A percentile compares a stretch with the other conserved stretches of the same genome.
phyloP scores from a whole-genome alignment of 345 rosid species.

The Orychophragmus violaceus region DNA sequence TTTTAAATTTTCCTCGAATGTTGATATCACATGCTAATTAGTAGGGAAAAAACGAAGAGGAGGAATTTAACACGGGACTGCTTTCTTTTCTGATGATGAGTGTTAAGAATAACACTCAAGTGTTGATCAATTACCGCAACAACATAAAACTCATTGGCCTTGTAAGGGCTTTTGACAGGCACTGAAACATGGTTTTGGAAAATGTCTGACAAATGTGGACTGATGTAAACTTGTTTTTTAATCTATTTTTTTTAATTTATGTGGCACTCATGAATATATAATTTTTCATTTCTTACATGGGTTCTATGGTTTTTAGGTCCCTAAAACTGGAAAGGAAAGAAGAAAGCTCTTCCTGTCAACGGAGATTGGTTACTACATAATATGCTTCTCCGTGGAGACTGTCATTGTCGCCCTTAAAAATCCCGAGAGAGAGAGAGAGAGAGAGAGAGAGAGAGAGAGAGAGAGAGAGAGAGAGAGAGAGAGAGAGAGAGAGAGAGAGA shows the following conservation, averaged over 20 bases:
- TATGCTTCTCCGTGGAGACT: constrained; percentile 97
- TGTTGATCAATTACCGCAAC: constrained; percentile 73
- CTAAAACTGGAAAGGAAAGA: constrained; percentile 98
- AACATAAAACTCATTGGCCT: constrained; percentile 74
- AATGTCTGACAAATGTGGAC: constrained; percentile 99
- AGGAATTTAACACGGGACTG: constrained; percentile 90
- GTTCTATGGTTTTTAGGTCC: constrained; percentile 42
- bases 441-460: constrained; percentile 30
- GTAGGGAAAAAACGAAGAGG: constrained; percentile 71
- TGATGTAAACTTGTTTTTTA: constrained; percentile 50
- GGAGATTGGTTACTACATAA: constrained; percentile 95
- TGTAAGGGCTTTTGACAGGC: constrained; percentile 89
- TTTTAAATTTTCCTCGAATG: background rate
- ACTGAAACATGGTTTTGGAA: constrained; percentile 97
- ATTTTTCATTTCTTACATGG: background rate
- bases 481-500: too few species aligned
- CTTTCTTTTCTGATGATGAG: constrained; percentile 96
- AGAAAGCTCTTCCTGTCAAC: constrained; percentile 85
- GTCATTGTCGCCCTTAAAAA: too few species aligned
- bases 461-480: too few species aligned
- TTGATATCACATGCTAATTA: background rate
- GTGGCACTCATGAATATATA: background rate
- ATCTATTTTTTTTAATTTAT: background rate
- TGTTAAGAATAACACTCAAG: constrained; percentile 92
- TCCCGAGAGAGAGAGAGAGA: too few species aligned